phyloP scores from a whole-genome alignment of 495 filamentous ascomycete genomes.

The Aspergillus affinis region DNA sequence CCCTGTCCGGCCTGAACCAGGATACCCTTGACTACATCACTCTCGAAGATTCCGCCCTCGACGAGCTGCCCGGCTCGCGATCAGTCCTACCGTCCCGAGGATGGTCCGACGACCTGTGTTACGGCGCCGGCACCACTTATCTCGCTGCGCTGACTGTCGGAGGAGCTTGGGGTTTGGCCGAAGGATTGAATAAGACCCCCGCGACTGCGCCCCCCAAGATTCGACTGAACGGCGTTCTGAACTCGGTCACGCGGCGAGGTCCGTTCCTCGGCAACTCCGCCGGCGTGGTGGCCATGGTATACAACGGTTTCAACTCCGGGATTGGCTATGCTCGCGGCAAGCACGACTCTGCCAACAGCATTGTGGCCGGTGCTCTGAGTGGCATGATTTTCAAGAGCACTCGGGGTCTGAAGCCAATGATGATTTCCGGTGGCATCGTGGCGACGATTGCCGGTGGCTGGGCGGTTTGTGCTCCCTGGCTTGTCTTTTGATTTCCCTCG shows the following conservation, averaged over 20 bases:
- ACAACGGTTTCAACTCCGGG: slow-evolving; percentile 90
- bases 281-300: slow-evolving; percentile 90
- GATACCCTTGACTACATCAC: slow-evolving; percentile 89
- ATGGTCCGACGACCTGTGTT: slow-evolving; percentile 97
- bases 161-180: slow-evolving; percentile 85
- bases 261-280: slow-evolving; percentile 97
- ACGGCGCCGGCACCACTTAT: slow-evolving; percentile 93
- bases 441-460: slow-evolving; percentile 80
- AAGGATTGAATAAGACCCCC: slow-evolving; percentile 76
- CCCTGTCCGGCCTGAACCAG: slow-evolving; percentile 90
- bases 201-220: slow-evolving; percentile 79
- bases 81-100: slow-evolving; percentile 90
- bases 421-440: slow-evolving; percentile 87
- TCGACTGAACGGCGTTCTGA: slow-evolving; percentile 87
- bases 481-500: slow-evolving; percentile 6
- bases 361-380: slow-evolving; percentile 78
- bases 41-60: slow-evolving; percentile 88
- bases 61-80: slow-evolving; percentile 79
- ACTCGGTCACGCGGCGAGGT: slow-evolving; percentile 85
- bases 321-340: slow-evolving; percentile 83
- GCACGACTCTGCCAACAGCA: slow-evolving; percentile 87
- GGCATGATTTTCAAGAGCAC: slow-evolving; percentile 97
- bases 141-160: slow-evolving; percentile 81
- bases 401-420: slow-evolving; percentile 82
- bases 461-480: slow-evolving; percentile 64